These are phyloP conservation scores for Tricholoma sp. DNA, from an alignment of 768 basidiomycete species.

Conservation along the genomic window DNA sequence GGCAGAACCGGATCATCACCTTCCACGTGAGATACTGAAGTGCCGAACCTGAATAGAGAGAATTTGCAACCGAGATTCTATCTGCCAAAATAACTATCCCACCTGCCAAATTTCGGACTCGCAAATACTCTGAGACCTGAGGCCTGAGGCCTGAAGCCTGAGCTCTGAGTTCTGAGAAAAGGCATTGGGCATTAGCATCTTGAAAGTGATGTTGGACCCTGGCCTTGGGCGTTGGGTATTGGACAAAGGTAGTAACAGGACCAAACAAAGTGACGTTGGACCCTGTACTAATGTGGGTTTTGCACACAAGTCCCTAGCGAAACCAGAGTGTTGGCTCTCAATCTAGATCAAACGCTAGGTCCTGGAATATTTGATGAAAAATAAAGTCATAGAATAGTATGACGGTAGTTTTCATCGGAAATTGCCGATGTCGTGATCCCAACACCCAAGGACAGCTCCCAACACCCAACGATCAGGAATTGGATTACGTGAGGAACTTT, in stretches of 20 bases:
- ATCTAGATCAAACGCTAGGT: neutral
- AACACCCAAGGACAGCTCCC: no score
- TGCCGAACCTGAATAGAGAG: neutral
- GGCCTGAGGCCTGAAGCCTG: no score
- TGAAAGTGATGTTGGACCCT: neutral
- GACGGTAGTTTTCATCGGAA: no score
- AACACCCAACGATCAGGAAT: no score
- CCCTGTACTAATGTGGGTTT: neutral
- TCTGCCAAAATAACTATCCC: neutral
- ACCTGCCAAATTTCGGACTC: neutral
- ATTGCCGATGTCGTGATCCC: no score
- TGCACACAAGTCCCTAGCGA: neutral
- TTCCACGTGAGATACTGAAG: neutral
- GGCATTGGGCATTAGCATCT: neutral
- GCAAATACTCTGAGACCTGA: neutral
- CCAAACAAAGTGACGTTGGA: neutral
- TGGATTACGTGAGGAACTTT: no score
- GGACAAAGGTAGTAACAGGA: neutral
- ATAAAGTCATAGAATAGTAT: neutral
- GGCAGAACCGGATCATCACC: neutral
- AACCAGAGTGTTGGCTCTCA: neutral
- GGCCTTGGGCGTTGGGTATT: neutral
- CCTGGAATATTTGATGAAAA: no score
- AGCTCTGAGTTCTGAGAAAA: neutral
- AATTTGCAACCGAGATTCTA: neutral